Evolutionary conservation across 73 alveolate species (phyloP), one percentile per base, ranked within the genome.

Genomic region (Symbiodinium natans): DNA sequence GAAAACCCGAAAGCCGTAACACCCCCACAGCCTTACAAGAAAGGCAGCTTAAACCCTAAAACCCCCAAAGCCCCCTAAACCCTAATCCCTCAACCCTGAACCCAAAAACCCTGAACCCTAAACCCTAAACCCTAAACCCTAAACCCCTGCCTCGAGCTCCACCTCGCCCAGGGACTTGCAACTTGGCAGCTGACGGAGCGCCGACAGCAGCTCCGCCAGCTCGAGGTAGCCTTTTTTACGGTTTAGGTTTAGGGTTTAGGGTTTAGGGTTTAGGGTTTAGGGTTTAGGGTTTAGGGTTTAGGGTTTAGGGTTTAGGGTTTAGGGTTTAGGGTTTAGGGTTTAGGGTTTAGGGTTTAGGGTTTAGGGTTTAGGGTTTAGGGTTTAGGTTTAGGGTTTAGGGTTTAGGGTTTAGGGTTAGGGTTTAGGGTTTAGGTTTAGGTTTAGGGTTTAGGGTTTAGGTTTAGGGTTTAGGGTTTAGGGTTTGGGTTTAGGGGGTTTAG

Each of bases 151-250:
- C 43, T 56, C 36, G 63, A 87, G 41, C 94, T 87, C 46, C 36
- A 34, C 94, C 33, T 87, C 94, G 4, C 29, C 36, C 85, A 56
- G 71, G 42, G 4, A 5, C 34, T 38, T 71, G 31, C 63, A 6
- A n/a, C 85, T 34, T 15, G 94, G 94, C 71, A 87, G 42, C 42
- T 6, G 38, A 5, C 94, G 83, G 7, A 87, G 73, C 2, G 94
- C 94, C 19, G 63, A 11, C 25, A 0, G 13, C 31, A 87, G 52
- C 85, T 87, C 94, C 0, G 2, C 0, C 39, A 82, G 43, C 42
- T 87, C 94, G 85, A 87, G 42, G 42, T 87, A 87, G 85, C 94
- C 94, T 87, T 1, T 31, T 80, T 15, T n/a, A 41, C 41, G 27
- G 40, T 39, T 46, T 6, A 13, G 59, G 59, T 46, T 46, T 46